Base-by-base conservation (phyloP, 495 filamentous ascomycete species). In the Xylaria acuta region DNA sequence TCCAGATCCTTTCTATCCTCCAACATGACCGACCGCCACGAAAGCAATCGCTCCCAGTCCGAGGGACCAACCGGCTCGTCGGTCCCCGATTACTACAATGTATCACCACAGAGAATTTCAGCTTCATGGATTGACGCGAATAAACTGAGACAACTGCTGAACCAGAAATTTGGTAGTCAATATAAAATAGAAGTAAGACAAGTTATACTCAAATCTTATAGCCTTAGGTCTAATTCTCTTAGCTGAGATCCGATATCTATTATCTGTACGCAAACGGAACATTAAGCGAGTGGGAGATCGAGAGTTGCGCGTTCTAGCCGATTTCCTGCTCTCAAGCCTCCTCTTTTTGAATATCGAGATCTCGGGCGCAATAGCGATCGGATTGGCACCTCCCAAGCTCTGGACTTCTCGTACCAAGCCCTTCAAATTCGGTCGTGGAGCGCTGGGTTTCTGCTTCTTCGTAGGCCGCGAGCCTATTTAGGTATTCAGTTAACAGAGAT, bases 391-490 rank as follows among this genome's bases (percentile, higher is more conserved):
- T 68, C 81, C 82, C 76, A 83, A 76, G 88, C 90, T 93, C 77
- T 89, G 87, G 7, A 89, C 86, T 73, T 89, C 87, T 62, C 87
- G 85, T 58, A 85, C 85, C 18, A 89, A 80, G 54, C 87, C 87
- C 71, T 89, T 89, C 32, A 89, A 77, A 75, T 84, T 87, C 69
- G 91, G 92, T 74, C 93, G 88, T 73, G 90, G 90, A 67, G 88
- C 20, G 6, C 47, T 51, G 8, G 47, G 25, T n/a, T 51, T 9
- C 47, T 51, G 8, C 20, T 95, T 95, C 83, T 97, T 97, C 60
- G 87, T 81, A 14, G 92, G 90, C 20, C 88, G 86, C 32, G 82
- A 78, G 69, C 45, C 5, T 47, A 20, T 12, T 9, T 51, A 51
- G n/a, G n/a, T 51, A 51, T 51, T 9, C 20, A 1, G 2, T 6